phyloP scores from a whole-genome alignment of 2,329 filamentous ascomycete species.

The Blastomyces emzantsi region DNA sequence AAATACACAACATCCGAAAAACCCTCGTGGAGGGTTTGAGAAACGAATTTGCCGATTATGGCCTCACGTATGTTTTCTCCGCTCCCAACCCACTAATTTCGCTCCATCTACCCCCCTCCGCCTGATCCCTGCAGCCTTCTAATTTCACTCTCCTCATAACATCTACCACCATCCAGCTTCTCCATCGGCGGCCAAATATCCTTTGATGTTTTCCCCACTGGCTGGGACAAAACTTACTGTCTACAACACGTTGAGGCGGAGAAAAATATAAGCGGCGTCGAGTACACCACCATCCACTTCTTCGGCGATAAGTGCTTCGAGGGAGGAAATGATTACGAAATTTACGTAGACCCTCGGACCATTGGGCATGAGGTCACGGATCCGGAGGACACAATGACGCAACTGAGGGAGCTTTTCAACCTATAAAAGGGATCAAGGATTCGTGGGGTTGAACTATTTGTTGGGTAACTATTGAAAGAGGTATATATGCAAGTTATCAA shows the following conservation, averaged over 20 bases:
- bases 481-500: not conserved
- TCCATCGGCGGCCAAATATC: conserved; percentile 96
- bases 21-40: conserved; percentile 67
- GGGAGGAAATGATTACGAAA: conserved; percentile 95
- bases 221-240: conserved; percentile 99
- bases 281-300: conserved; percentile 88
- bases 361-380: conserved; percentile 74
- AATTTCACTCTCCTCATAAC: conserved; percentile 9
- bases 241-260: conserved; percentile 78
- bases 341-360: conserved; percentile 72
- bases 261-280: conserved; percentile 51
- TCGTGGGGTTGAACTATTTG: not conserved
- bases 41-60: conserved; percentile 72
- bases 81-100: not conserved
- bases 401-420: conserved; percentile 73
- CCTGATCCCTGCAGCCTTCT: not conserved
- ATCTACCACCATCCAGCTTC: conserved; percentile 47
- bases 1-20: conserved; percentile 63
- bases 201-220: conserved; percentile 92
- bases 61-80: conserved; percentile 61
- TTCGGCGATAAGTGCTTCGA: conserved; percentile 92
- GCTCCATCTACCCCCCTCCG: not conserved
- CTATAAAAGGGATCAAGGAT: not conserved
- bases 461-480: not conserved
- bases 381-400: conserved; percentile 71